Conservation (phyloP, 1,284 basidiomycete species). For the Meira nashicola region DNA sequence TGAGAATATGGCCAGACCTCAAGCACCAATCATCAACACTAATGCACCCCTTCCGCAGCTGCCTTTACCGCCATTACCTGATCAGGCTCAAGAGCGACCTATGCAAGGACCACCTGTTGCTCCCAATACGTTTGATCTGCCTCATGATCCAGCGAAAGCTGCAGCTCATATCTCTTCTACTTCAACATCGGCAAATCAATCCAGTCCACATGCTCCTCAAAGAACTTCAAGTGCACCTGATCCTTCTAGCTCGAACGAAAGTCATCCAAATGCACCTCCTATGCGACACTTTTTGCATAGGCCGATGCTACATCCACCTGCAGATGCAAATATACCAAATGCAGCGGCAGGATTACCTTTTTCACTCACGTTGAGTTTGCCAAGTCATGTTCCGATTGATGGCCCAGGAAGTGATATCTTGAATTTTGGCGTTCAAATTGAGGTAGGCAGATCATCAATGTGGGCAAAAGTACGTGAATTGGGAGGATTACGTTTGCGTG, state of each 20-base stretch:
- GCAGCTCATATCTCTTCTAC: conserved; percentile 15
- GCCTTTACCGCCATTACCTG: background rate
- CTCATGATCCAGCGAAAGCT: conserved; percentile 30
- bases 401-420: conserved; percentile 38
- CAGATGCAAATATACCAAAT: conserved; percentile 16
- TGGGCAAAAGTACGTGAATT: conserved; percentile 36
- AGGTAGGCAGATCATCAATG: conserved; percentile 35
- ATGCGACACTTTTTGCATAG: conserved; percentile 50
- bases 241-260: background rate
- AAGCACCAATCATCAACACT: background rate
- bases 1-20: background rate
- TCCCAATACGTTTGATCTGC: conserved; percentile 28
- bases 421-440: conserved; percentile 51
- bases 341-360: conserved; percentile 36
- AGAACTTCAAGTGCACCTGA: conserved; percentile 5
- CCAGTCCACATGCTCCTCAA: conserved; percentile 3
- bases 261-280: conserved; percentile 17
- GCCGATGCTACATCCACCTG: conserved; percentile 36
- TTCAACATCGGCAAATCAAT: background rate
- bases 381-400: conserved; percentile 44
- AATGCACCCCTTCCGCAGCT: background rate
- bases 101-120: conserved; percentile 7
- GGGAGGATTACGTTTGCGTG: conserved; percentile 46
- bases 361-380: conserved; percentile 45
- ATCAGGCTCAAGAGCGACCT: background rate